Conservation (phyloP, 768 basidiomycete genomes). For the Suillus plorans region DNA sequence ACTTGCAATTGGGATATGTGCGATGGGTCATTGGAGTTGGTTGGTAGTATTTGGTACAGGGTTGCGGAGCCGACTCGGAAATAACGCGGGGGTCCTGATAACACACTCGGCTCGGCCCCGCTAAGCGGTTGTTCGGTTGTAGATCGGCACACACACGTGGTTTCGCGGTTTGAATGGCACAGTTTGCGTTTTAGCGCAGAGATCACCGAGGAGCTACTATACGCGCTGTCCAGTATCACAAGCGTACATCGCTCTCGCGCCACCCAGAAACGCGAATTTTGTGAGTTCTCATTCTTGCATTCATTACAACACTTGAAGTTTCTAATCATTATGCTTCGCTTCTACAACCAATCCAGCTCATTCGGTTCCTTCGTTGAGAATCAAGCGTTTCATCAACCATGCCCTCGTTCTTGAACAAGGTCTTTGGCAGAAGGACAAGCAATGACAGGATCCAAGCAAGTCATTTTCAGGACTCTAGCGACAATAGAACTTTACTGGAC, state of each 20-base stretch:
- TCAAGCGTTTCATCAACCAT: slow-evolving; percentile 28
- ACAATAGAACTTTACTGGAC: slow-evolving; percentile 52
- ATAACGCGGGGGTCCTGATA: neutral
- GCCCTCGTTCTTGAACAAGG: slow-evolving; percentile 75
- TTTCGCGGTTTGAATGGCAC: neutral
- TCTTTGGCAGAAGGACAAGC: slow-evolving; percentile 71
- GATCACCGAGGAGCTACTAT: neutral
- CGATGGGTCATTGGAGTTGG: neutral
- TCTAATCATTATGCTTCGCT: neutral
- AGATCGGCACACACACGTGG: neutral
- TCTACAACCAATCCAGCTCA: neutral
- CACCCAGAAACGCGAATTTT: neutral
- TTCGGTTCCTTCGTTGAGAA: slow-evolving; percentile 14
- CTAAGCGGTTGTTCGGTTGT: neutral
- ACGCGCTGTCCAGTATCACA: neutral
- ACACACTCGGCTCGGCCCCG: neutral
- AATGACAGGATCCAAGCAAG: slow-evolving; percentile 45
- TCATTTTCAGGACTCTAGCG: slow-evolving; percentile 35
- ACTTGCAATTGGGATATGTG: neutral
- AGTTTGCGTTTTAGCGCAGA: neutral
- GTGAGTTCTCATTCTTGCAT: neutral
- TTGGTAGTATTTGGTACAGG: too few relatives aligned
- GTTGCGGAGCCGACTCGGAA: neutral
- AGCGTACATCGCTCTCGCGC: slow-evolving; percentile 2
- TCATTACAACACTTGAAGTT: too few relatives aligned